phyloP scores from a whole-genome alignment of 805 yeast genomes.

The Kodamaea kaohsiungensis region DNA sequence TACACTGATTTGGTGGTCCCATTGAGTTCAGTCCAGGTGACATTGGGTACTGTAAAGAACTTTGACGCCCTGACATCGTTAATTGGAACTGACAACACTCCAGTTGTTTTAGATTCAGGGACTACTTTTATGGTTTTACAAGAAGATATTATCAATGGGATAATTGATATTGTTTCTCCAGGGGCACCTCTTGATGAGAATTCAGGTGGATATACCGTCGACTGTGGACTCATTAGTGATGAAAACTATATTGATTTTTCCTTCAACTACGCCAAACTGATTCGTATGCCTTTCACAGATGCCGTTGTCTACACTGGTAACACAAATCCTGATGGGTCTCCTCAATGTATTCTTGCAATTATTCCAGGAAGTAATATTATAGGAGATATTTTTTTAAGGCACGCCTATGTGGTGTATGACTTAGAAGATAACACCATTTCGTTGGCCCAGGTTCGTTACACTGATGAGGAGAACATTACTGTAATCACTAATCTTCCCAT shows the following conservation, averaged over 20 bases:
- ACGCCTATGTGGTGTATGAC: slow-evolving; percentile 58
- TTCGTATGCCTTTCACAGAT: slow-evolving; percentile 17
- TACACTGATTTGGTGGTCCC: slow-evolving; percentile 20
- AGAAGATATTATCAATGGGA: slow-evolving; percentile 2
- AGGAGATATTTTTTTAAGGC: slow-evolving; percentile 57
- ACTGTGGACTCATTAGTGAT: slow-evolving; percentile 14
- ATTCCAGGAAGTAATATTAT: slow-evolving; percentile 21
- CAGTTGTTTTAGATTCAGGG: slow-evolving; percentile 59
- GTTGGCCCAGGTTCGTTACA: slow-evolving; percentile 47
- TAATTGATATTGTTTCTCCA: slow-evolving; percentile 7
- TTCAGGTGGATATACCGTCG: slow-evolving; percentile 14
- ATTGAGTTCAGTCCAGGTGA: slow-evolving; percentile 10
- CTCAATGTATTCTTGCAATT: not conserved
- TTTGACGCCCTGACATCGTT: not conserved
- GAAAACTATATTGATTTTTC: slow-evolving; percentile 12
- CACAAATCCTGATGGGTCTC: not conserved
- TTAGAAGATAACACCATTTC: slow-evolving; percentile 45
- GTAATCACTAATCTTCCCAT: too few species aligned
- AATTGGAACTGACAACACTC: slow-evolving; percentile 17
- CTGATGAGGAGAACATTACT: slow-evolving; percentile 15
- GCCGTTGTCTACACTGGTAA: slow-evolving; percentile 13
- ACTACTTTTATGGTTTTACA: slow-evolving; percentile 54
- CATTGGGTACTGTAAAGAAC: not conserved
- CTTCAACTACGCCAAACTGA: slow-evolving; percentile 10
- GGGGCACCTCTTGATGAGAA: slow-evolving; percentile 2